These are phyloP conservation scores for Xylariaceae sp. DNA, from an alignment of 2,329 filamentous ascomycete genomes.

Conservation along the genomic window DNA sequence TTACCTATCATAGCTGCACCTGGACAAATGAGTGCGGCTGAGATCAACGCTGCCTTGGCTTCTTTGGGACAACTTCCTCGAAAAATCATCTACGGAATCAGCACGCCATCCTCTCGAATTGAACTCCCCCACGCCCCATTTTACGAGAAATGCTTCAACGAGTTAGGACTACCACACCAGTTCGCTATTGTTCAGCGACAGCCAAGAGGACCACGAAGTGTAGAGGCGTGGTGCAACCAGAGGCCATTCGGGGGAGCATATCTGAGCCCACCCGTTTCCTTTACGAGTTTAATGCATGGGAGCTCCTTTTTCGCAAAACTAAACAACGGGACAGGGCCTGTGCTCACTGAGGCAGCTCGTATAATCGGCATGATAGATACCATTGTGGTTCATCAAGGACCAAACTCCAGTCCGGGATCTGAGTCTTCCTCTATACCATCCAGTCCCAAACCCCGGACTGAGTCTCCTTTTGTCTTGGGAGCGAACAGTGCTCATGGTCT, in stretches of 20 bases:
- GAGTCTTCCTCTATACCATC: constrained; percentile 45
- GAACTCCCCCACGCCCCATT: constrained; percentile 73
- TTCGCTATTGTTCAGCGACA: constrained; percentile 72
- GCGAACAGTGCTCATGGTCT: constrained; percentile 29
- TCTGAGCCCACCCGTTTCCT: constrained; percentile 67
- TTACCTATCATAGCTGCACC: constrained; percentile 81
- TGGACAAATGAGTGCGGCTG: constrained; percentile 78
- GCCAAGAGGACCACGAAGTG: constrained; percentile 57
- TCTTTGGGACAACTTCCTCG: constrained; percentile 77
- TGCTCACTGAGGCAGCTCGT: constrained; percentile 70
- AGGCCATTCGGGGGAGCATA: constrained; percentile 78
- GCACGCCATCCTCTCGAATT: constrained; percentile 59
- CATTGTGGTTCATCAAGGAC: constrained; percentile 60
- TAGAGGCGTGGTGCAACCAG: constrained; percentile 70
- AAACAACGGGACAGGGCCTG: constrained; percentile 49
- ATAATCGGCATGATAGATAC: constrained; percentile 81
- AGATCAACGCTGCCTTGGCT: constrained; percentile 76
- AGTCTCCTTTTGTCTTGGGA: constrained; percentile 15
- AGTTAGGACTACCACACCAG: constrained; percentile 79
- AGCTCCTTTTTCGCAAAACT: constrained; percentile 49
- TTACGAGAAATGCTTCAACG: constrained; percentile 79
- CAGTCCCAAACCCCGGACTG: constrained; percentile 40
- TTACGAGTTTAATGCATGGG: constrained; percentile 56
- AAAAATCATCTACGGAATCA: constrained; percentile 77
- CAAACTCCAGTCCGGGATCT: constrained; percentile 41